Conservation (phyloP, 169 alveolate species). For the Condylostoma magnum region DNA sequence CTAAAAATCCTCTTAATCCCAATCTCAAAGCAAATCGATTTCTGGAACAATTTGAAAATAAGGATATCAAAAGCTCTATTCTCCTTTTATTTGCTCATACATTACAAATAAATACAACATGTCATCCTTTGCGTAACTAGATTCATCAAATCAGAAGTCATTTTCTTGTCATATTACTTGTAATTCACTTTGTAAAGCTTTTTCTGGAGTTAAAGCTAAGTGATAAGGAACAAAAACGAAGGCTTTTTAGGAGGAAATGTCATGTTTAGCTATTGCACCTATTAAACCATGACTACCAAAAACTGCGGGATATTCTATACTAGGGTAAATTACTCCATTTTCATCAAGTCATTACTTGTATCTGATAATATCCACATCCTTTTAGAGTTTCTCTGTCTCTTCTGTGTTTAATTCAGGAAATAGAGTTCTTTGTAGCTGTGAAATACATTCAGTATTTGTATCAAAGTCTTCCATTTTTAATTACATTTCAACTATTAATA, state of each 20-base stretch:
- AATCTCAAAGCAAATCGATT: constrained; percentile 26
- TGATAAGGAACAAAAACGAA: constrained; percentile 29
- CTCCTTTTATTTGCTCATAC: constrained; percentile 42
- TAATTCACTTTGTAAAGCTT: background rate
- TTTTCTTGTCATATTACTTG: background rate
- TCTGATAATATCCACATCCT: background rate
- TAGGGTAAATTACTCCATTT: constrained; percentile 22
- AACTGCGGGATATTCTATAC: constrained; percentile 38
- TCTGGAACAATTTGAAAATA: constrained; percentile 42
- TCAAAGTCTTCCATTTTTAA: too few species aligned
- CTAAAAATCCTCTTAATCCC: constrained; percentile 28
- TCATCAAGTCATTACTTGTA: constrained; percentile 29
- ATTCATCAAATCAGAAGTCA: background rate
- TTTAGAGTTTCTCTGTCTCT: constrained; percentile 16
- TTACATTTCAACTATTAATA: too few species aligned
- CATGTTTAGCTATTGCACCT: constrained; percentile 32
- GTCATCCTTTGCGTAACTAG: constrained; percentile 1
- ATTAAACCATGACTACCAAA: constrained; percentile 33
- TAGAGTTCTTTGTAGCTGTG: too few species aligned
- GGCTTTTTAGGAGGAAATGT: constrained; percentile 22
- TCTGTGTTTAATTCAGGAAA: constrained; percentile 20
- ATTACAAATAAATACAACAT: constrained; percentile 26
- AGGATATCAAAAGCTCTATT: constrained; percentile 39
- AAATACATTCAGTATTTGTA: too few species aligned
- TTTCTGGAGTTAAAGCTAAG: constrained; percentile 23